Percentiles rank a stretch among this genome's conserved stretches.
These are phyloP conservation scores for Butyriboletus appendiculatus DNA, from an alignment of 1,284 basidiomycete genomes.

Conservation along the genomic window DNA sequence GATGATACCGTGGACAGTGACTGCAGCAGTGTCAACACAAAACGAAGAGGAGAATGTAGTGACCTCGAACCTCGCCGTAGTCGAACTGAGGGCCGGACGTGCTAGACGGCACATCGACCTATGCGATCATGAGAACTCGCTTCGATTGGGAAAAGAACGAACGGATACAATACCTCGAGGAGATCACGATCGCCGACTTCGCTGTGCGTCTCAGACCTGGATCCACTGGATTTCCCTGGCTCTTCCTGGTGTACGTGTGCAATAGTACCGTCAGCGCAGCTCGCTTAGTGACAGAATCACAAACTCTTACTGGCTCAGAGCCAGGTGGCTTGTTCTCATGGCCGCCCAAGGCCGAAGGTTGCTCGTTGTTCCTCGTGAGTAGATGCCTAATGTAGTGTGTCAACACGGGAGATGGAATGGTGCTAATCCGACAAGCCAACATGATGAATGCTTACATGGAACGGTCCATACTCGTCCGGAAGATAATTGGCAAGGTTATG, in stretches of 20 bases:
- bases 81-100: background rate
- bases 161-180: background rate
- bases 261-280: no score
- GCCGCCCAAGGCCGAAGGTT: background rate
- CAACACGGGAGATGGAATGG: background rate
- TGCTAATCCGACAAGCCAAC: no score
- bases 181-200: background rate
- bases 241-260: background rate
- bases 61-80: background rate
- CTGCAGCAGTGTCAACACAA: background rate
- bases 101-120: background rate
- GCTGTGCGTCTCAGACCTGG: background rate
- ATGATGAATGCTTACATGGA: background rate
- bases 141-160: background rate
- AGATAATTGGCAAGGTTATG: background rate
- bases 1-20: background rate
- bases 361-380: background rate
- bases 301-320: no score
- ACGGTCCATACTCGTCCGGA: background rate
- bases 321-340: background rate
- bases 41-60: background rate
- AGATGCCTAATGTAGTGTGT: background rate
- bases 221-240: background rate
- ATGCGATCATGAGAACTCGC: background rate
- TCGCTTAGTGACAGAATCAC: no score